Percentiles rank a stretch among this genome's conserved stretches.
Evolutionary conservation across 2,329 filamentous ascomycete genomes (phyloP).

Genomic region (Cladosporium velox): DNA sequence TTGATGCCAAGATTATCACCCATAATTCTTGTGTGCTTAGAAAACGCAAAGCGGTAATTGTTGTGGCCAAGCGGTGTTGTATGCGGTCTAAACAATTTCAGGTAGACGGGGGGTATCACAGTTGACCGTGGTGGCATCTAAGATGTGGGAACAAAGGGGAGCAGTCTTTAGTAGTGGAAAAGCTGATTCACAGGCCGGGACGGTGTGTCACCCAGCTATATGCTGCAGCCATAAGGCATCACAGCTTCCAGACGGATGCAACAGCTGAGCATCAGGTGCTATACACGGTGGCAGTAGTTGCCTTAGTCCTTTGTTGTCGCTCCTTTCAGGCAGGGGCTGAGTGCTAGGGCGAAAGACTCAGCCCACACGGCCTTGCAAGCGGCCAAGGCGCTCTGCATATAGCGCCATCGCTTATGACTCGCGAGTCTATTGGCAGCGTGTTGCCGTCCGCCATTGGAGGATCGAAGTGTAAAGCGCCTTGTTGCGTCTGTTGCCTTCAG

Average conservation of each 20-base stretch:
- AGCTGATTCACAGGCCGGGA: neutral
- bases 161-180: slow-evolving; percentile 3
- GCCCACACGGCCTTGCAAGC: slow-evolving; percentile 1
- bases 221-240: neutral
- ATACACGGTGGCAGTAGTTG: slow-evolving; percentile 3
- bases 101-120: neutral
- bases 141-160: neutral
- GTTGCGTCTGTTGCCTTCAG: neutral
- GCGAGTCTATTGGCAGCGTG: neutral
- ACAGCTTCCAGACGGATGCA: neutral
- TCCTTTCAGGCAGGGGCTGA: slow-evolving; percentile 19
- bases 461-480: neutral
- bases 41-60: neutral
- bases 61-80: neutral
- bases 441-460: slow-evolving; percentile 5
- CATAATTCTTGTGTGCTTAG: neutral
- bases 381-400: slow-evolving; percentile 13
- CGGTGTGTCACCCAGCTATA: slow-evolving; percentile 6
- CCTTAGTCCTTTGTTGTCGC: slow-evolving; percentile 4
- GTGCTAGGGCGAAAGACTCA: slow-evolving; percentile 13
- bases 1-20: slow-evolving; percentile 13
- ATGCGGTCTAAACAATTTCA: neutral
- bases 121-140: neutral
- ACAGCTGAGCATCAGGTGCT: slow-evolving; percentile 15
- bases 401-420: slow-evolving; percentile 13